Conservation (phyloP, 1,284 basidiomycete species). For the Volvariella volvacea region DNA sequence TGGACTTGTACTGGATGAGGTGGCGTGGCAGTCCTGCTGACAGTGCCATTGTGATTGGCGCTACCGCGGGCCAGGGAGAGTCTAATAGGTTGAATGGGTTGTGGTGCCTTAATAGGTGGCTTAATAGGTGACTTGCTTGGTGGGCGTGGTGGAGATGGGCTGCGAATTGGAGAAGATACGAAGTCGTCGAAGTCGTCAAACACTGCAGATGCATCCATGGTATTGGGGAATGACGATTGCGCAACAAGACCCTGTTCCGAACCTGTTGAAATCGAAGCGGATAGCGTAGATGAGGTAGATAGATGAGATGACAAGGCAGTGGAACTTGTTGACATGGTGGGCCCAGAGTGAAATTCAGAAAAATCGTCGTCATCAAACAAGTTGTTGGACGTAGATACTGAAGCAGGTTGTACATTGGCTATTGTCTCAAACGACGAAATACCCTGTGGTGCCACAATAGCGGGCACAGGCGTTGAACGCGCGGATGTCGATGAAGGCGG, state of each 20-base stretch:
- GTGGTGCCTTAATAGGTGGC: conserved; percentile 6
- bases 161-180: conserved; percentile 28
- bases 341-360: conserved; percentile 28
- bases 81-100: conserved; percentile 4
- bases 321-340: conserved; percentile 11
- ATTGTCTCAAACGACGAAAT: no score
- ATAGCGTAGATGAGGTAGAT: conserved; percentile 11
- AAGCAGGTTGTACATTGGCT: conserved; percentile 1
- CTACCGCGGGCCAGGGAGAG: background rate
- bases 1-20: conserved; percentile 2
- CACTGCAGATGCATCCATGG: conserved; percentile 2
- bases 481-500: conserved; percentile 8
- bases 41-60: background rate
- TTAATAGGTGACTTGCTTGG: no score
- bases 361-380: conserved; percentile 26
- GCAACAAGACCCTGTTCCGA: background rate
- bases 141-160: conserved; percentile 35
- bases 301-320: conserved; percentile 7
- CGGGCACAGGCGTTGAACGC: background rate
- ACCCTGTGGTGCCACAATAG: conserved; percentile 8
- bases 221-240: conserved; percentile 1
- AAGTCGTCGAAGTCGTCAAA: conserved; percentile 44
- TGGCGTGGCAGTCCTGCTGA: conserved; percentile 2
- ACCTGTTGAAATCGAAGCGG: background rate
- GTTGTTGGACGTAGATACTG: conserved; percentile 9